phyloP scores from a whole-genome alignment of 345 rosid genomes.

The Lepidium sativum region DNA sequence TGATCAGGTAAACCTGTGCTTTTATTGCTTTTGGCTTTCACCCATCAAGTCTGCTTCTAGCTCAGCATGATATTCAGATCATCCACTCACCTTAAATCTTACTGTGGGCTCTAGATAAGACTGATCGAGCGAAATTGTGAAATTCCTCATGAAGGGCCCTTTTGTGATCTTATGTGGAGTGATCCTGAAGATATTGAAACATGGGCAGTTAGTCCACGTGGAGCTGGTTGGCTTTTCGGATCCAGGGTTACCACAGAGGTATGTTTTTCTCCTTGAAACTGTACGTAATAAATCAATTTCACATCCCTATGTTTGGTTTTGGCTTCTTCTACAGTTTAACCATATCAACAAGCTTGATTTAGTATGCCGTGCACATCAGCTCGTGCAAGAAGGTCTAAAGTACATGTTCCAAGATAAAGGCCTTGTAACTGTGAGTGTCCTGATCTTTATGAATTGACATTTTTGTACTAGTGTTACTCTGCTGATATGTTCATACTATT shows the following conservation, averaged over 20 bases:
- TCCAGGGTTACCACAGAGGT: constrained; percentile 99
- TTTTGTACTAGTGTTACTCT: not conserved
- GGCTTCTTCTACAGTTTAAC: constrained; percentile 57
- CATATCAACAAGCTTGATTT: constrained; percentile 87
- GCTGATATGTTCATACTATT: constrained; percentile 6
- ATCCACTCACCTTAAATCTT: constrained; percentile 4
- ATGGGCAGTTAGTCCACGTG: constrained; percentile 99
- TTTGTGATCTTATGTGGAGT: constrained; percentile 99
- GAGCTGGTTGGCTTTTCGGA: constrained; percentile 99
- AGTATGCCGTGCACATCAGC: constrained; percentile 99
- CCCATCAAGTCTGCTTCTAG: not conserved
- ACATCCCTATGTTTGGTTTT: not conserved
- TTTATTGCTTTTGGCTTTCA: not conserved
- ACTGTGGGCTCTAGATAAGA: constrained; percentile 63
- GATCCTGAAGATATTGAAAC: constrained; percentile 99
- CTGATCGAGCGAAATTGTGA: constrained; percentile 92
- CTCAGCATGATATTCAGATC: constrained; percentile 2
- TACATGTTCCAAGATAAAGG: constrained; percentile 99
- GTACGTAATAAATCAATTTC: constrained; percentile 1
- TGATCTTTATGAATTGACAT: not conserved
- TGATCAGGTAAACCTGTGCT: constrained; percentile 62
- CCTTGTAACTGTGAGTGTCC: constrained; percentile 76
- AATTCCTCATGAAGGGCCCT: constrained; percentile 99
- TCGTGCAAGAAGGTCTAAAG: constrained; percentile 99
- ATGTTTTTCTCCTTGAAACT: not conserved